Base-by-base conservation (phyloP, 2,329 filamentous ascomycete species). In the Exophiala viscosa region DNA sequence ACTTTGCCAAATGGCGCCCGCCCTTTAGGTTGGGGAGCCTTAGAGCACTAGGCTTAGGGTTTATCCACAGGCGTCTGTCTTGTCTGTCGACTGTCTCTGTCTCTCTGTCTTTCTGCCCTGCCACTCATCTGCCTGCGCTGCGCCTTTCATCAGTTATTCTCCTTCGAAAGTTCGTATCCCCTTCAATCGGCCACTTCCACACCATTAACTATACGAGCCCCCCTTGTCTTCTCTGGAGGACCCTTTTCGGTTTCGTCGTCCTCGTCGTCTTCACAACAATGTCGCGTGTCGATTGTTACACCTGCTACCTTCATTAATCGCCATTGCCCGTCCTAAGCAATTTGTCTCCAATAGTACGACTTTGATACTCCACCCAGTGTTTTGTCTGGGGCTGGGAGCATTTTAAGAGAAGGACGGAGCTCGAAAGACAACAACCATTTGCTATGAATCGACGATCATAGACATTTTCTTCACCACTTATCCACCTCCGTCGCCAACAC, bases 201-300 rank as follows among this genome's bases (percentile, higher is more conserved):
- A 28, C 23, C 23, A 28, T 28, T 7, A 28, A 28, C 23, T 28
- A 28, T 28, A 28, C 23, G 23, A 28, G 23, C 40, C 28, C 47
- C 34, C 33, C 48, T 55, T 35, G 41, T 44, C 42, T 23, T 45
- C 14, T 33, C 10, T 42, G 4, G 34, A 34, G n/a, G 20, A 48
- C 15, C n/a, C 15, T 41, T n/a, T 17, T 40, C 13, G 31, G 20
- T 36, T 41, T 45, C 35, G n/a, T 51, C 35, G 43, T 45, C 34
- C 42, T 49, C 35, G 33, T 52, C 39, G 20, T 5, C 39, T 35
- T 48, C 31, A 34, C 40, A 47, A 45, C 50, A 50, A 47, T 39
- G 44, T 46, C 23, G 38, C 32, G 40, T 46, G 48, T 55, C 34
- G 13, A 40, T 47, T 10, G 14, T 45, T 46, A 34, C 44, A 45